A percentile compares a stretch with the other conserved stretches of the same genome.
phyloP scores from a whole-genome alignment of 441 rosid genomes.

The Viola pubescens region DNA sequence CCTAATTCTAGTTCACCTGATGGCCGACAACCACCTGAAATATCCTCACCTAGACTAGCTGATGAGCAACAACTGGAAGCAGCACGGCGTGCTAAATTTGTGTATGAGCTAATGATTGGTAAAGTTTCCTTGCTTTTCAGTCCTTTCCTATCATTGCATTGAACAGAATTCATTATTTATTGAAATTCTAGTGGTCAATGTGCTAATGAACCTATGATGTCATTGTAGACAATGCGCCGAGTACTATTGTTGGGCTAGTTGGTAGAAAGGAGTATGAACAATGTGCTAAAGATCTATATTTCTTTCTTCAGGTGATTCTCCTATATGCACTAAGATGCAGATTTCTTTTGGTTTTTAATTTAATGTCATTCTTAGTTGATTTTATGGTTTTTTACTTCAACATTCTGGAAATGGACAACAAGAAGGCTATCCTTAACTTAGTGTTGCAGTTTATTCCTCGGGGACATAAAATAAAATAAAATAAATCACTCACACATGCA shows the following conservation, averaged over 20 bases:
- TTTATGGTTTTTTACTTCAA: too few species aligned
- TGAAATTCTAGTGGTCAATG: not conserved
- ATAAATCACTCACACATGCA: too few species aligned
- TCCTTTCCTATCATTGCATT: not conserved
- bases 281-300: slow-evolving; percentile 84
- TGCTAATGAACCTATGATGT: slow-evolving; percentile 8
- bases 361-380: too few species aligned
- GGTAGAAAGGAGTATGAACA: slow-evolving; percentile 95
- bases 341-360: not conserved
- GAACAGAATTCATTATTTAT: not conserved
- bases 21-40: slow-evolving; percentile 15
- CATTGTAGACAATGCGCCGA: slow-evolving; percentile 79
- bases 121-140: slow-evolving; percentile 12
- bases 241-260: slow-evolving; percentile 72
- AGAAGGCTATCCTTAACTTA: too few species aligned
- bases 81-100: slow-evolving; percentile 82
- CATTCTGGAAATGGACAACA: too few species aligned
- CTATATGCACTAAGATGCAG: not conserved
- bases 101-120: slow-evolving; percentile 90
- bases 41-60: slow-evolving; percentile 22
- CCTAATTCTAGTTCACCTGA: slow-evolving; percentile 15
- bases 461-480: too few species aligned
- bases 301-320: slow-evolving; percentile 78
- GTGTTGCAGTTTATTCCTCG: too few species aligned
- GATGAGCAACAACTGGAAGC: slow-evolving; percentile 63